phyloP scores from a whole-genome alignment of 108 stramenopile species.

The Nitzschia inconspicua region DNA sequence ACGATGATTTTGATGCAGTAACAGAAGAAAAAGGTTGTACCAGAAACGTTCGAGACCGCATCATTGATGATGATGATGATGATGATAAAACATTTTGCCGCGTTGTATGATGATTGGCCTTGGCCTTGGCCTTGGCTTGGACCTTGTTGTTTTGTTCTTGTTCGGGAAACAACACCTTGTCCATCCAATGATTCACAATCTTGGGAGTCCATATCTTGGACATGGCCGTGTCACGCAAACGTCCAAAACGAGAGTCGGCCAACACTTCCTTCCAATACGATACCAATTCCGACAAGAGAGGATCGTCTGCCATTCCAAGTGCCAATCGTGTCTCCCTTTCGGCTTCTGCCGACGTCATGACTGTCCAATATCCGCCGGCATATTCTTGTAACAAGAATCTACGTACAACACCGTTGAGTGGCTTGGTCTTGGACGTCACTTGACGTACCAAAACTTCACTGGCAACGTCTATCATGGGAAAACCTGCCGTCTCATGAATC shows the following conservation, averaged over 20 bases:
- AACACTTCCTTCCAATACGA: slow-evolving; percentile 13
- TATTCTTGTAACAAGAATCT: slow-evolving; percentile 36
- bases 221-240: slow-evolving; percentile 17
- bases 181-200: slow-evolving; percentile 4
- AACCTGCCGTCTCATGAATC: neutral
- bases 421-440: neutral
- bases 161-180: neutral
- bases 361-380: slow-evolving; percentile 31
- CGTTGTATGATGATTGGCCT: neutral
- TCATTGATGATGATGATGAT: neutral
- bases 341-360: slow-evolving; percentile 16
- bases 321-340: neutral
- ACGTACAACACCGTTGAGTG: slow-evolving; percentile 9
- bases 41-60: neutral
- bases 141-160: neutral
- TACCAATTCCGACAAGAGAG: neutral
- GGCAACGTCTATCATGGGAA: neutral
- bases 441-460: neutral
- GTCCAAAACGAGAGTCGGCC: slow-evolving; percentile 37
- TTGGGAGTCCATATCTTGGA: slow-evolving; percentile 5
- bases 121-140: neutral
- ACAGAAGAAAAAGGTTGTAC: neutral
- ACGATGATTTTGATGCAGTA: neutral
- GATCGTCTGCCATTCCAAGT: neutral
- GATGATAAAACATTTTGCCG: neutral